Conservation (phyloP, 1,284 basidiomycete species). For the Tilletiaria anomala region DNA sequence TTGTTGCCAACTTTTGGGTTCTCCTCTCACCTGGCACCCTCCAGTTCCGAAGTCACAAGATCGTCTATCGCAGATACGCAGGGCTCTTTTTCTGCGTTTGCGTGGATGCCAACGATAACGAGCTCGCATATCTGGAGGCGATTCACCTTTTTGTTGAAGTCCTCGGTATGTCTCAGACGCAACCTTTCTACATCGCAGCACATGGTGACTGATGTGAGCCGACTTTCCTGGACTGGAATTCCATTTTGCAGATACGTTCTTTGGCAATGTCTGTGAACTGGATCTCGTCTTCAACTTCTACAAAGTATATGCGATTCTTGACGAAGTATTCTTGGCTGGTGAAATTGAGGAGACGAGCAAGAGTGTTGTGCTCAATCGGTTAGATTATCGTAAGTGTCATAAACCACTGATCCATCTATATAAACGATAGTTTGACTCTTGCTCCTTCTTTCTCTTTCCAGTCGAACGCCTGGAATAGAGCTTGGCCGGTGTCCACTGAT, state of each 20-base stretch:
- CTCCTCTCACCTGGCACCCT: not conserved
- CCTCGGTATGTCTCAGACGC: constrained; percentile 54
- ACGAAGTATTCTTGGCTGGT: constrained; percentile 96
- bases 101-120: constrained; percentile 95
- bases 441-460: not conserved
- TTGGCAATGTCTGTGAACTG: constrained; percentile 93
- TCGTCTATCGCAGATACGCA: constrained; percentile 50
- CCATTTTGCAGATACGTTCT: constrained; percentile 63
- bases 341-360: constrained; percentile 97
- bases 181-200: no score
- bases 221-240: not conserved
- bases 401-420: no score
- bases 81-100: constrained; percentile 78
- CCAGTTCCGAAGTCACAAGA: constrained; percentile 27
- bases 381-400: constrained; percentile 47
- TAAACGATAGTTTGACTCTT: not conserved
- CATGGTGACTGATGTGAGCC: no score
- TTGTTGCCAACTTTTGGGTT: not conserved
- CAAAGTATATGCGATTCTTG: constrained; percentile 93
- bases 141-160: constrained; percentile 98
- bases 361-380: constrained; percentile 72
- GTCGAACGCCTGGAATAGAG: not conserved
- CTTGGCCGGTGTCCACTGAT: no score
- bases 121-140: constrained; percentile 87
- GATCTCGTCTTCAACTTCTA: constrained; percentile 98